These are phyloP conservation scores for Hansenula sp. DNA, from an alignment of 1,139 yeast species.

Conservation along the genomic window DNA sequence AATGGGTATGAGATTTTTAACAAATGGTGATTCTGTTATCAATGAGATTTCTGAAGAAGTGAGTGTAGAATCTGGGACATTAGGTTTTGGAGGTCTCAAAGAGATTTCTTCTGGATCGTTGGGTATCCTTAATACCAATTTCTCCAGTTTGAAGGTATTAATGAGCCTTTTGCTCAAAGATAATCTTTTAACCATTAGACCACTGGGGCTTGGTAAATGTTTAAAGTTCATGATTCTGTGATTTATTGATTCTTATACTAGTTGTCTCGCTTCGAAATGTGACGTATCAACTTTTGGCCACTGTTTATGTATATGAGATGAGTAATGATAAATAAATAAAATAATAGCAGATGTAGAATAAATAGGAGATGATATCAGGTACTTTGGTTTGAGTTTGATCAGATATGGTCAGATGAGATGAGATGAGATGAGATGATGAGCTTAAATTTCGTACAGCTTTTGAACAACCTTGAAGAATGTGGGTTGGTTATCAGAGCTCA, in stretches of 20 bases:
- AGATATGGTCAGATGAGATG: background rate
- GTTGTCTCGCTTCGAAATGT: background rate
- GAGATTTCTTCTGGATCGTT: background rate
- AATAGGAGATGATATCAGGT: too few species aligned
- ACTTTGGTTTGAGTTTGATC: background rate
- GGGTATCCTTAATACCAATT: background rate
- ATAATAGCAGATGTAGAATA: background rate
- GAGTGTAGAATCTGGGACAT: conserved; percentile 2
- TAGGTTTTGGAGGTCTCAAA: background rate
- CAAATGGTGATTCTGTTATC: background rate
- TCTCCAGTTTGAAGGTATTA: background rate
- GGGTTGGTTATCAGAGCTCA: too few species aligned
- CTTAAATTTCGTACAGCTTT: background rate
- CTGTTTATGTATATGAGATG: background rate
- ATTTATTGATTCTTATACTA: background rate
- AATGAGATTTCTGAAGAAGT: conserved; percentile 5
- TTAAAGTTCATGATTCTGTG: too few species aligned
- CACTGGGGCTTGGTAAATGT: too few species aligned
- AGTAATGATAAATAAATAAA: background rate
- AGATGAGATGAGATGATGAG: background rate
- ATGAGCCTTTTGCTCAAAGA: background rate
- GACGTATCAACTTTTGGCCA: background rate
- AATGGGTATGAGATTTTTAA: background rate
- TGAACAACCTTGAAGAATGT: too few species aligned
- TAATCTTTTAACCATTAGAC: too few species aligned